Percentiles rank a stretch among this genome's conserved stretches.
Conservation (phyloP, 2,329 filamentous ascomycete species). For the Fusarium sp. region DNA sequence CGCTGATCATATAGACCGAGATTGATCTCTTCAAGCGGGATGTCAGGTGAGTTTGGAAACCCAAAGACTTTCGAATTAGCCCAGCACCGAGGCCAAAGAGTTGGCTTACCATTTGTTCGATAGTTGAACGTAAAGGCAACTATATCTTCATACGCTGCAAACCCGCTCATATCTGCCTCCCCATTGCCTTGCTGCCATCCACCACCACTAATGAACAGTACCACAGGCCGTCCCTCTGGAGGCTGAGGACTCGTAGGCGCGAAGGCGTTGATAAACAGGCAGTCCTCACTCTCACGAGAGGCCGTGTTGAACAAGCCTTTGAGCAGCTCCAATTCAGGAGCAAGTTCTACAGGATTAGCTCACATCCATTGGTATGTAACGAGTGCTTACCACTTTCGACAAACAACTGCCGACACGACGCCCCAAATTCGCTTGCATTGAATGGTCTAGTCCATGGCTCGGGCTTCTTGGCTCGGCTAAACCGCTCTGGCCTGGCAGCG, state of each 20-base stretch:
- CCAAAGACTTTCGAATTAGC: conserved; percentile 52
- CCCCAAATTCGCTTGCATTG: conserved; percentile 32
- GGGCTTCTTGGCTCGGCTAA: conserved; percentile 27
- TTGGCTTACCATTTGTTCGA: conserved; percentile 43
- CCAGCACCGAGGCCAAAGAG: rapidly evolving
- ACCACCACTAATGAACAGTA: conserved; percentile 50
- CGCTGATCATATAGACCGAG: conserved; percentile 50
- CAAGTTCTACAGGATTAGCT: conserved; percentile 32
- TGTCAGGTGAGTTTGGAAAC: conserved; percentile 61
- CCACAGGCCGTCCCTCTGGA: conserved; percentile 34
- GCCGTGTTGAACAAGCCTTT: conserved; percentile 40
- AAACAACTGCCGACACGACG: conserved; percentile 41
- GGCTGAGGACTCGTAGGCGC: conserved; percentile 30
- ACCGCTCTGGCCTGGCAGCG: conserved; percentile 36
- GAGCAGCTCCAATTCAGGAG: conserved; percentile 37
- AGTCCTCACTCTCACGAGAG: conserved; percentile 49
- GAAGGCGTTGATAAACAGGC: conserved; percentile 51
- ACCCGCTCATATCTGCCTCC: conserved; percentile 43
- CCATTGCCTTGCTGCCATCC: conserved; percentile 48
- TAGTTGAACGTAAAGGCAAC: conserved; percentile 50
- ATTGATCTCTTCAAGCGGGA: conserved; percentile 55
- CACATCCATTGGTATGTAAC: background rate
- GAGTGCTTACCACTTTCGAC: conserved; percentile 26
- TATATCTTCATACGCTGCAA: conserved; percentile 50
- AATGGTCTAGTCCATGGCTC: conserved; percentile 32